Base-by-base conservation (phyloP, 176 grass and related monocot genomes). In the Musa troglodytarum region DNA sequence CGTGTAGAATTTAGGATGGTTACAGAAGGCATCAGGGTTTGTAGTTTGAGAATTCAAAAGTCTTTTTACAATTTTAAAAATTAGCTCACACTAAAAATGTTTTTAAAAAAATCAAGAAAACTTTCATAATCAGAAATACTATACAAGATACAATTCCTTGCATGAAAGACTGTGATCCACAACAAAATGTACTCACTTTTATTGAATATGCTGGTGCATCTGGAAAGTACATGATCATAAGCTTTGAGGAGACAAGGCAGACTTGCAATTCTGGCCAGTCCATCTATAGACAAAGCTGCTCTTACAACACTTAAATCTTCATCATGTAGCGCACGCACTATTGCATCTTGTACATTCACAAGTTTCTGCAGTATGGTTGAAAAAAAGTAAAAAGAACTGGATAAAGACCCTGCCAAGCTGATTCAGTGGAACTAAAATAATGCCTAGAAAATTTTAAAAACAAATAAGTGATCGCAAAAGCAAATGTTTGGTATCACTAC, bases 211-310 rank as follows among this genome's bases (percentile, higher is more conserved):
- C 82, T 83, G 26, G 81, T 78, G 80, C 94, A 97, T 70, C 77
- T 97, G 56, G 72, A 83, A 63, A 97, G 88, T 50, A 93, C 53
- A 57, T 85, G 63, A 64, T 70, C 51, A 79, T 88, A 92, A 19
- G 80, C 79, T 88, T 93, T 85, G 19, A 97, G 63, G 81, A 97
- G 94, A 72, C 66, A 65, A 80, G 34, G 50, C 52, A 77, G 75
- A 82, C 34, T 85, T 14, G 81, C 65, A 29, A 87, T 70, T 77
- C 82, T 77, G 81, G 79, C 67, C 65, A 97, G 80, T 82, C 90
- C 87, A 75, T 97, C 85, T 81, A 97, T 90, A 51, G 88, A 97
- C 81, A 97, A 97, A 73, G 90, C 84, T 71, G 94, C 88, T 82
- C 88, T 77, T 68, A 97, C 94, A 87, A 97, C 94, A 83, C 61